These are phyloP conservation scores for Mycena indigotica DNA, from an alignment of 768 basidiomycete species.

Conservation along the genomic window DNA sequence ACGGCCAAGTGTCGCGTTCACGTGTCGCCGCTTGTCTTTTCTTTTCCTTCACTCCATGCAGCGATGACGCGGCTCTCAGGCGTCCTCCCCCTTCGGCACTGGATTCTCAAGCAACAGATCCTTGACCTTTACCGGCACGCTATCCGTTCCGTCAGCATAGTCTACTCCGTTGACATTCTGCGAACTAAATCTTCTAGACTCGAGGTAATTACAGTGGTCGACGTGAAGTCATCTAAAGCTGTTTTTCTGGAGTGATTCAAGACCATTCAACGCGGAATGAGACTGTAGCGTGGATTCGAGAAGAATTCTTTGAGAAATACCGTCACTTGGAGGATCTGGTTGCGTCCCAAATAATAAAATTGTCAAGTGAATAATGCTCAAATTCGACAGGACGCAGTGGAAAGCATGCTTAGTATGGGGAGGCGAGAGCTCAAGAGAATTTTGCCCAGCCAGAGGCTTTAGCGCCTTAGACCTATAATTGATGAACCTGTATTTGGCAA, in stretches of 20 bases:
- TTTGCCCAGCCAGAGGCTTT: background rate
- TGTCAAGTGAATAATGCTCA: background rate
- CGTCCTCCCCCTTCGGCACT: conserved; percentile 51
- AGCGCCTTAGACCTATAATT: background rate
- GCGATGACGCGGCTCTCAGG: background rate
- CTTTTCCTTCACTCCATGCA: background rate
- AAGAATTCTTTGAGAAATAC: conserved; percentile 72
- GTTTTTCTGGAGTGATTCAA: conserved; percentile 56
- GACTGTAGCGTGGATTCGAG: conserved; percentile 71
- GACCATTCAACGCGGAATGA: conserved; percentile 63
- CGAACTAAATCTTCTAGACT: conserved; percentile 11
- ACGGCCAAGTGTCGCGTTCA: conserved; percentile 3
- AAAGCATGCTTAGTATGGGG: conserved; percentile 54
- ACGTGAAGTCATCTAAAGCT: too few species aligned
- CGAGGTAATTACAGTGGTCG: conserved; percentile 15
- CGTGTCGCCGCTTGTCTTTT: conserved; percentile 20
- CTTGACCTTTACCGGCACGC: conserved; percentile 65
- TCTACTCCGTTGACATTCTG: background rate
- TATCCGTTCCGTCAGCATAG: conserved; percentile 60
- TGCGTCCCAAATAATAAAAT: conserved; percentile 22
- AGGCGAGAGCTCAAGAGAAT: conserved; percentile 1
- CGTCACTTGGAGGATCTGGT: conserved; percentile 61
- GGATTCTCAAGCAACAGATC: conserved; percentile 66
- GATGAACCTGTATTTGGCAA: background rate
- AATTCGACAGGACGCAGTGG: conserved; percentile 52